These are phyloP conservation scores for Yarrowia sp. DNA, from an alignment of 805 yeast genomes.

Conservation along the genomic window DNA sequence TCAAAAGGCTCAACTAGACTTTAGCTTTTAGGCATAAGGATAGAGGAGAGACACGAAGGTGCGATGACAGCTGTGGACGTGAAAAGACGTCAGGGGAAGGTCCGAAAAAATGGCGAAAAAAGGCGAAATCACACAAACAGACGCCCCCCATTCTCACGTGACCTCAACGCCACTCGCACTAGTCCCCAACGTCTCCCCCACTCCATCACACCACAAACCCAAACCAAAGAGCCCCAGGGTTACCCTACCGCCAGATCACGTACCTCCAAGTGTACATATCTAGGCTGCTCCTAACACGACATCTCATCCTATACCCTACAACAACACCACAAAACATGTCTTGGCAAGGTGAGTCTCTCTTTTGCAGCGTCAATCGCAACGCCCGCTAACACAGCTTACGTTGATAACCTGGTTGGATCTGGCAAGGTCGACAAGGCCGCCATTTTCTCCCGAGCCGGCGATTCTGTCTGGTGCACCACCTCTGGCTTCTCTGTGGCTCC, in stretches of 20 bases:
- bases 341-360: conserved; percentile 41
- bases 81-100: too few species aligned
- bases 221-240: not conserved
- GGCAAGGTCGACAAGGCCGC: conserved; percentile 91
- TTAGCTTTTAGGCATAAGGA: too few species aligned
- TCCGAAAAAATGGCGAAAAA: too few species aligned
- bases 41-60: too few species aligned
- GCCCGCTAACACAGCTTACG: conserved; percentile 62
- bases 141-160: not conserved
- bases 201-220: not conserved
- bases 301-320: not conserved
- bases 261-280: conserved; percentile 18
- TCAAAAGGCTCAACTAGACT: too few species aligned
- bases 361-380: too few species aligned
- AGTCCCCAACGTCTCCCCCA: not conserved
- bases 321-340: conserved; percentile 33
- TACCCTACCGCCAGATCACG: conserved; percentile 22
- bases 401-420: conserved; percentile 85
- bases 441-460: conserved; percentile 91
- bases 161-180: not conserved
- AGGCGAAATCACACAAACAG: too few species aligned
- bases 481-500: conserved; percentile 48
- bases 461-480: conserved; percentile 88
- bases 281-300: not conserved
- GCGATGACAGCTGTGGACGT: too few species aligned